Evolutionary conservation across 2,329 filamentous ascomycete species (phyloP).

Genomic region (Cyclaneusma minus): DNA sequence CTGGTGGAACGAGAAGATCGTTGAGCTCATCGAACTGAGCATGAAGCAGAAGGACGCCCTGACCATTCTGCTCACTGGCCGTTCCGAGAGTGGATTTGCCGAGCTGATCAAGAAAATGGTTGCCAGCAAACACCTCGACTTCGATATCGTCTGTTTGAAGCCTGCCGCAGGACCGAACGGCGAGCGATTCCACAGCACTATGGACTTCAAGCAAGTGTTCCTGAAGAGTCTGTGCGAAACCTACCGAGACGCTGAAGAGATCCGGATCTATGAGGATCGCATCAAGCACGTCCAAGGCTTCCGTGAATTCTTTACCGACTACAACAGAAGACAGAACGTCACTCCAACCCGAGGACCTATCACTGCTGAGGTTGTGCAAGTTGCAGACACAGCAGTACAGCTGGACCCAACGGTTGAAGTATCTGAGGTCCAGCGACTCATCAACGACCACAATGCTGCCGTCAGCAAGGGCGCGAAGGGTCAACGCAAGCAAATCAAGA

Average conservation of each 20-base stretch:
- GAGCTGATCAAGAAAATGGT: conserved; percentile 72
- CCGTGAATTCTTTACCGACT: conserved; percentile 64
- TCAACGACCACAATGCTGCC: conserved; percentile 69
- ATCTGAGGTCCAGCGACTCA: conserved; percentile 73
- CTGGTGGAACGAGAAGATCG: conserved; percentile 93
- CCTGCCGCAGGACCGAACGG: conserved; percentile 67
- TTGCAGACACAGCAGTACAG: conserved; percentile 57
- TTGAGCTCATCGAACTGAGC: conserved; percentile 64
- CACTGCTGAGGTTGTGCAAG: conserved; percentile 68
- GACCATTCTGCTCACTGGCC: conserved; percentile 75
- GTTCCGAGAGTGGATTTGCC: conserved; percentile 61
- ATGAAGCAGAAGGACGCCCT: conserved; percentile 74
- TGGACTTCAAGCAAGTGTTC: conserved; percentile 84
- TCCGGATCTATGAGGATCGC: conserved; percentile 59
- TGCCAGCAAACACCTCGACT: conserved; percentile 60
- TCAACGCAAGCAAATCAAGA: conserved; percentile 55
- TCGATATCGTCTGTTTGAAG: conserved; percentile 81
- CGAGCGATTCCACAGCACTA: conserved; percentile 66
- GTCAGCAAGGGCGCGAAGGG: conserved; percentile 25
- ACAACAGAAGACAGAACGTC: conserved; percentile 47
- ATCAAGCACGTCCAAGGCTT: conserved; percentile 63
- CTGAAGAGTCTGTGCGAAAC: conserved; percentile 71
- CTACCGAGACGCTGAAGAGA: conserved; percentile 68
- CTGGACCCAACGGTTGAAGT: conserved; percentile 69
- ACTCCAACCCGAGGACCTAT: conserved; percentile 47